phyloP scores from a whole-genome alignment of 345 rosid species.

The Arabidopsis suecica region DNA sequence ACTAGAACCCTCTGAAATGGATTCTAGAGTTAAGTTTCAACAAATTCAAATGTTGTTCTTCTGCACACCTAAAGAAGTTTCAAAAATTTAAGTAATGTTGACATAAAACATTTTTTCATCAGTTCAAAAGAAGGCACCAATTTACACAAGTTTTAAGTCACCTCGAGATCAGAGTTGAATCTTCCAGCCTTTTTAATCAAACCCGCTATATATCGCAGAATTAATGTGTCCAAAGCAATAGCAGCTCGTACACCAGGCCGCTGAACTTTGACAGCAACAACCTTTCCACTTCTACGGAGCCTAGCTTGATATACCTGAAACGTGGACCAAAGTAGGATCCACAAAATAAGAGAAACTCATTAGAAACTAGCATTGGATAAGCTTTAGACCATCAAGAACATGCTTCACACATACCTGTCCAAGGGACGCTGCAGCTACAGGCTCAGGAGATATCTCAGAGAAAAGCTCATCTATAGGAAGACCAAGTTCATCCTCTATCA shows the following conservation, averaged over 20 bases:
- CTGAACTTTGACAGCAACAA: conserved; percentile 95
- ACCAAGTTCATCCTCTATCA: conserved; percentile 80
- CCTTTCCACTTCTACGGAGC: conserved; percentile 61
- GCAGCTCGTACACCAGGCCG: conserved; percentile 97
- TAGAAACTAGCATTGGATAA: conserved; percentile 22
- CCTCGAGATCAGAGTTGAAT: conserved; percentile 89
- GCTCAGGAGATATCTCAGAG: conserved; percentile 92
- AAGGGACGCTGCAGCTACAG: conserved; percentile 91
- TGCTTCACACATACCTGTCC: conserved; percentile 66
- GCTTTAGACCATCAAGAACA: conserved; percentile 19
- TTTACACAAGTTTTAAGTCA: conserved; percentile 37
- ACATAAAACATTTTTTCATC: background rate
- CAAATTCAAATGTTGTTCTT: background rate
- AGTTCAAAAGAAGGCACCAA: conserved; percentile 19
- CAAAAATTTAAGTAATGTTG: conserved; percentile 21
- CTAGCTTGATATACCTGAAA: conserved; percentile 90
- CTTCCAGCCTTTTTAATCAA: conserved; percentile 67
- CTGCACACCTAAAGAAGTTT: conserved; percentile 7
- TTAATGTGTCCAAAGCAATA: conserved; percentile 84
- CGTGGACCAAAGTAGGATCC: conserved; percentile 26
- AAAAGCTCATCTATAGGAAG: conserved; percentile 70
- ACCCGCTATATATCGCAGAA: conserved; percentile 79
- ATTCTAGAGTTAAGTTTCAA: conserved; percentile 20
- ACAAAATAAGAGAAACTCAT: conserved; percentile 8
- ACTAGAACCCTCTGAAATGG: conserved; percentile 7